Evolutionary conservation across 441 rosid genomes (phyloP).

Genomic region (Bruguiera hainesii): DNA sequence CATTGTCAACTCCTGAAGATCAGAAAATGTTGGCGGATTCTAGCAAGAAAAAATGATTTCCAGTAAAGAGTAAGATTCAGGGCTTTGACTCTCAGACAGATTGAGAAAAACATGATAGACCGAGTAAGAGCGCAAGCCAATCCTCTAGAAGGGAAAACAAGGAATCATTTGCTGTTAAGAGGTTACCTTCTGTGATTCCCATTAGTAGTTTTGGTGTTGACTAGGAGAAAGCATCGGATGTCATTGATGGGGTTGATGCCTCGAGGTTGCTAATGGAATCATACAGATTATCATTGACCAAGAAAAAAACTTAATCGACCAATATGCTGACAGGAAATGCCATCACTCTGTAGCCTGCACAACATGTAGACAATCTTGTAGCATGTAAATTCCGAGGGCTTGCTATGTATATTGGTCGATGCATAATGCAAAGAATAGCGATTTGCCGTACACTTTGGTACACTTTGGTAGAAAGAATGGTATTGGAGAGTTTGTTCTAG

Average conservation of each 20-base stretch:
- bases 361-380: no score
- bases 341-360: no score
- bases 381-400: no score
- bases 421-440: no score
- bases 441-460: no score
- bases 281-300: no score
- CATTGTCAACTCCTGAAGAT: constrained; percentile 45
- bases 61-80: constrained; percentile 69
- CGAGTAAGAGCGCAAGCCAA: constrained; percentile 67
- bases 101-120: constrained; percentile 54
- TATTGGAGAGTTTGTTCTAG: no score
- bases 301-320: neutral
- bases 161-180: constrained; percentile 41
- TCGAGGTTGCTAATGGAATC: neutral
- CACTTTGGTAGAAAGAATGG: no score
- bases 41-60: constrained; percentile 52
- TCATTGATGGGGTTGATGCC: constrained; percentile 55
- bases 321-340: neutral
- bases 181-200: constrained; percentile 51
- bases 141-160: constrained; percentile 42
- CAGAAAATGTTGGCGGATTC: constrained; percentile 63
- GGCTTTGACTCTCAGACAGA: constrained; percentile 45
- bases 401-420: no score
- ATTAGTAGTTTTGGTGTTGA: constrained; percentile 47
- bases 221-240: constrained; percentile 60